phyloP scores from a whole-genome alignment of 768 basidiomycete genomes.

The Trametes elegans region DNA sequence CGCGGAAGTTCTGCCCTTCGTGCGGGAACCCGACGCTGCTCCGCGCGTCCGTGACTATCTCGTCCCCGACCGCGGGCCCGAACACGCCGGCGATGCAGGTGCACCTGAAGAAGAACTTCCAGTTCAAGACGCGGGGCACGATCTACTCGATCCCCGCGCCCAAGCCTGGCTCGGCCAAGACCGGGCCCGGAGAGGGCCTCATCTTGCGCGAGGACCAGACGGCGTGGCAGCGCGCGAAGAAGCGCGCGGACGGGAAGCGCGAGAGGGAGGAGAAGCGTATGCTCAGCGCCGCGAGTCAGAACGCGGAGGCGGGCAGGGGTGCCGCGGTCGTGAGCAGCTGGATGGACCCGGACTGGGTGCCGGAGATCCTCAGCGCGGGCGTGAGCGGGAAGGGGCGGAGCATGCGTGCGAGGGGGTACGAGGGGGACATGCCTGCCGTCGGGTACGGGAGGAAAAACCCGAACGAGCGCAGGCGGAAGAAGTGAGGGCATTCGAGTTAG shows the following conservation, averaged over 20 bases:
- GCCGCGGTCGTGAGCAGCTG: slow-evolving; percentile 67
- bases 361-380: slow-evolving; percentile 69
- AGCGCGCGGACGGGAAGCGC: slow-evolving; percentile 67
- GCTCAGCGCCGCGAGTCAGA: slow-evolving; percentile 51
- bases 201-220: slow-evolving; percentile 92
- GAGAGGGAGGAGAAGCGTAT: slow-evolving; percentile 78
- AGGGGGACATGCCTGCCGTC: slow-evolving; percentile 75
- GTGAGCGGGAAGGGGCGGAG: slow-evolving; percentile 70
- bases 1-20: slow-evolving; percentile 95
- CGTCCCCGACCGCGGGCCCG: slow-evolving; percentile 58
- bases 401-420: slow-evolving; percentile 46
- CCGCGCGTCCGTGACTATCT: slow-evolving; percentile 87
- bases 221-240: slow-evolving; percentile 83
- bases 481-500: slow-evolving; percentile 24
- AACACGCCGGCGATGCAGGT: slow-evolving; percentile 73
- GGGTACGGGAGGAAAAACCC: slow-evolving; percentile 90
- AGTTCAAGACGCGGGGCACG: slow-evolving; percentile 88
- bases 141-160: slow-evolving; percentile 91
- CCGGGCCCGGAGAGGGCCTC: slow-evolving; percentile 75
- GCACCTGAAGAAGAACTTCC: slow-evolving; percentile 95
- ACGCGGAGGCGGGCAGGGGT: slow-evolving; percentile 46
- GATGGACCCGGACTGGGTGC: slow-evolving; percentile 96
- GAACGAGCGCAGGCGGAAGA: slow-evolving; percentile 72
- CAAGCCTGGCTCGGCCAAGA: slow-evolving; percentile 85
- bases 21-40: slow-evolving; percentile 92